Conservation (phyloP, 768 basidiomycete genomes). For the Crepidotus variabilis region DNA sequence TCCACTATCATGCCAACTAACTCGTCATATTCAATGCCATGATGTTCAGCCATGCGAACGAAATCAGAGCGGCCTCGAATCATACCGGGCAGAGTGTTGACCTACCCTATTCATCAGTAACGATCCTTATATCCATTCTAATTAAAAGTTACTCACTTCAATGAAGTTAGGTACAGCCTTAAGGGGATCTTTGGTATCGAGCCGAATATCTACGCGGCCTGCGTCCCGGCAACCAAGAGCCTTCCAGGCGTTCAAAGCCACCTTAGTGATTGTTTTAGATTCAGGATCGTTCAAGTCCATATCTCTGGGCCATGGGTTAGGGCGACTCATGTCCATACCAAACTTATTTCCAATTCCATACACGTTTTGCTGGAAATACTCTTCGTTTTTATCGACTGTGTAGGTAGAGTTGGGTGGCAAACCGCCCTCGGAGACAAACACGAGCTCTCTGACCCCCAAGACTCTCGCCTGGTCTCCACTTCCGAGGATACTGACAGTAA, state of each 20-base stretch:
- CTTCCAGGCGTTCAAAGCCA: neutral
- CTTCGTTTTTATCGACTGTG: neutral
- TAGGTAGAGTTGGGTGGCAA: neutral
- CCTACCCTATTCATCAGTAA: neutral
- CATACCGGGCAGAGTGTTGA: slow-evolving; percentile 7
- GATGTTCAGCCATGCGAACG: slow-evolving; percentile 3
- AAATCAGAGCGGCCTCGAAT: slow-evolving; percentile 5
- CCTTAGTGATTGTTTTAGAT: neutral
- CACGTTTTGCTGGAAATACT: neutral
- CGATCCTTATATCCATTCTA: neutral
- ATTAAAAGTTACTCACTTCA: slow-evolving; percentile 1
- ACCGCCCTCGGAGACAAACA: neutral
- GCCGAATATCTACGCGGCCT: neutral
- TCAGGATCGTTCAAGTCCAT: neutral
- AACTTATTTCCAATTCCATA: neutral
- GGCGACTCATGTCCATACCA: neutral
- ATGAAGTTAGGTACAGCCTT: slow-evolving; percentile 8
- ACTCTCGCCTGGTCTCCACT: slow-evolving; percentile 16
- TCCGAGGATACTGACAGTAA: slow-evolving; percentile 22
- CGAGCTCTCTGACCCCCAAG: slow-evolving; percentile 16
- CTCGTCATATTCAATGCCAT: slow-evolving; percentile 3
- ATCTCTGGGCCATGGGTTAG: neutral
- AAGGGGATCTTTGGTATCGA: neutral
- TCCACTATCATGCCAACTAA: slow-evolving; percentile 8
- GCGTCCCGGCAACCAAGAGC: neutral